These are phyloP conservation scores for Citrus inodora DNA, from an alignment of 345 rosid genomes.

Conservation along the genomic window DNA sequence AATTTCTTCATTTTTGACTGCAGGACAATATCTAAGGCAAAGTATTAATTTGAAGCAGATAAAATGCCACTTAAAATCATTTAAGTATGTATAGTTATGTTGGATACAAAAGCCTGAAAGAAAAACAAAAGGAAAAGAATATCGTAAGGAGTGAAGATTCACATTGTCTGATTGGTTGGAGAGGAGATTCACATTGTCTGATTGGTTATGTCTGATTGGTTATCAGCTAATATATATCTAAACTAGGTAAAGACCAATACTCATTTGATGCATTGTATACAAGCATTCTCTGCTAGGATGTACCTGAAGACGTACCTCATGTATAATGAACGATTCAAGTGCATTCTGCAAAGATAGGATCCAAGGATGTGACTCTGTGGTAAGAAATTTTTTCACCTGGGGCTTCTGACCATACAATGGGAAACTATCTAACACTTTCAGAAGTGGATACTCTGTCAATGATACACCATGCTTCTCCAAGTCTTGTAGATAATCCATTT, in stretches of 20 bases:
- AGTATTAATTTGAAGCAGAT: slow-evolving; percentile 11
- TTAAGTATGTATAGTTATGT: not conserved
- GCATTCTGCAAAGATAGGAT: slow-evolving; percentile 68
- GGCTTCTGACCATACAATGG: slow-evolving; percentile 47
- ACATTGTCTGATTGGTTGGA: not conserved
- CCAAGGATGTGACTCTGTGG: slow-evolving; percentile 78
- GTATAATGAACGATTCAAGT: slow-evolving; percentile 56
- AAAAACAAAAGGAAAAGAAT: not conserved
- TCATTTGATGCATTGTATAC: not conserved
- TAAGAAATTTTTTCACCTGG: slow-evolving; percentile 41
- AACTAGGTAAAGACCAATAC: not conserved
- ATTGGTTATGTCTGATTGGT: too few species aligned
- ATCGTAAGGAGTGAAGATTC: not conserved
- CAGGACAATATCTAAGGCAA: slow-evolving; percentile 13
- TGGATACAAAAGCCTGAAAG: not conserved
- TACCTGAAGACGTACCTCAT: slow-evolving; percentile 43
- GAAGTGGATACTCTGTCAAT: slow-evolving; percentile 69
- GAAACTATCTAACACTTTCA: slow-evolving; percentile 69
- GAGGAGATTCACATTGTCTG: too few species aligned
- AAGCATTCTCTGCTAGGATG: not conserved
- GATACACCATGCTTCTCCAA: slow-evolving; percentile 85
- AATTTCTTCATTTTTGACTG: slow-evolving; percentile 67
- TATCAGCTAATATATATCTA: not conserved
- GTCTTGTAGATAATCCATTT: slow-evolving; percentile 73
- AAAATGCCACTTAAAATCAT: not conserved